Evolutionary conservation across 805 yeast genomes (phyloP).

Genomic region (Wickerhamiella kurtzmanii): DNA sequence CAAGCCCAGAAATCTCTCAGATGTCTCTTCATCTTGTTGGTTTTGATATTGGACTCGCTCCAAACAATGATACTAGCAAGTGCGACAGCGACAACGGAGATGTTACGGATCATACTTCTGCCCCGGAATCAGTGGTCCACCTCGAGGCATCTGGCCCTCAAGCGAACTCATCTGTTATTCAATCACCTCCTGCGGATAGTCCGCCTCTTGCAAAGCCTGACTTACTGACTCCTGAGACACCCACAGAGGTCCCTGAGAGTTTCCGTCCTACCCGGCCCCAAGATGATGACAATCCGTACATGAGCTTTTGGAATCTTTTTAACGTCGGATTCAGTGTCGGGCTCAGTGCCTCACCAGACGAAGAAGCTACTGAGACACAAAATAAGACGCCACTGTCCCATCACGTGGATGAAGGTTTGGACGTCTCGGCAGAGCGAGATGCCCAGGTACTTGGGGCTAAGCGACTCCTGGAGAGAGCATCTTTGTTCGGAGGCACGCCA

Average conservation of each 20-base stretch:
- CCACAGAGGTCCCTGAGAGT: not conserved
- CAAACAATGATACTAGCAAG: not conserved
- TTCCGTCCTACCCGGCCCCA: not conserved
- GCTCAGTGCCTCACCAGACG: not conserved
- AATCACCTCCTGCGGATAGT: too few relatives aligned
- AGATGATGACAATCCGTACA: slow-evolving; percentile 2
- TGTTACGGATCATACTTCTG: too few relatives aligned
- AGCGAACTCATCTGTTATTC: too few relatives aligned
- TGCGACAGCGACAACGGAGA: too few relatives aligned
- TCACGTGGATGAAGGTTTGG: not conserved
- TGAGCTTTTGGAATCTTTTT: slow-evolving; percentile 14
- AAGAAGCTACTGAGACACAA: not conserved
- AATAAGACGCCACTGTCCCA: not conserved
- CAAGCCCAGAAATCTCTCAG: not conserved
- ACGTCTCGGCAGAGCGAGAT: slow-evolving; percentile 8
- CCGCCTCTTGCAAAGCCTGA: too few relatives aligned
- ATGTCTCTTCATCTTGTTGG: not conserved
- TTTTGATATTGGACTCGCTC: not conserved
- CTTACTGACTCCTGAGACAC: too few relatives aligned
- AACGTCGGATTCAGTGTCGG: slow-evolving; percentile 15
- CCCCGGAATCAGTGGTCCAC: too few relatives aligned
- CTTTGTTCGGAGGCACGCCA: slow-evolving; percentile 14
- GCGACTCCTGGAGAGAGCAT: slow-evolving; percentile 8
- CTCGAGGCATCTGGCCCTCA: too few relatives aligned
- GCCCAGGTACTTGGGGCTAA: slow-evolving; percentile 9